A percentile compares a stretch with the other conserved stretches of the same genome.
These are phyloP conservation scores for Serendipita sp. DNA, from an alignment of 768 basidiomycete species.

Conservation along the genomic window DNA sequence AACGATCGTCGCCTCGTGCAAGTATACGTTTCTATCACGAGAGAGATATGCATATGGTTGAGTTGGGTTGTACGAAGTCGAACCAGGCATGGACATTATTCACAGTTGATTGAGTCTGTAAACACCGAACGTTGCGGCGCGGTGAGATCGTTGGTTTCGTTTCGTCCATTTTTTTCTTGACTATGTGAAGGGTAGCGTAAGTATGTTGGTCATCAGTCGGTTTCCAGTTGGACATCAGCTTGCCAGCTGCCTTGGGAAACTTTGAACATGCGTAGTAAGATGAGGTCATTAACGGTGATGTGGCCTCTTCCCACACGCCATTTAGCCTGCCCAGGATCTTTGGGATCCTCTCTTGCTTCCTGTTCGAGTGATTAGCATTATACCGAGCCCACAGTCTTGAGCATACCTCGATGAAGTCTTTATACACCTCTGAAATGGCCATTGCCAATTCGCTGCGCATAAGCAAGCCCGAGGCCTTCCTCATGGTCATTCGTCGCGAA, in stretches of 20 bases:
- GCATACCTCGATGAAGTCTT: slow-evolving; percentile 3
- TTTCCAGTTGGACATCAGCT: not conserved
- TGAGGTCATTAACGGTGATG: slow-evolving; percentile 1
- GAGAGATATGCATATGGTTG: not conserved
- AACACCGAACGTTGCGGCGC: not conserved
- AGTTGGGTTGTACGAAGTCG: not conserved
- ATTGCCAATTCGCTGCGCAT: slow-evolving; percentile 1
- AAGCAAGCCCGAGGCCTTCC: not conserved
- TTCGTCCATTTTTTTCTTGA: not conserved
- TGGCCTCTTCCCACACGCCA: slow-evolving; percentile 5
- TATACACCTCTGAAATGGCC: slow-evolving; percentile 5
- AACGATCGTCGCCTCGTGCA: slow-evolving; percentile 2
- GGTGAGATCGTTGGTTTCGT: not conserved
- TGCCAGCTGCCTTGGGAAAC: slow-evolving; percentile 3
- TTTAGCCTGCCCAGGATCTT: not conserved
- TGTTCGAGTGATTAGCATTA: not conserved
- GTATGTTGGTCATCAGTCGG: not conserved
- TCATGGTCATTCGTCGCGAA: slow-evolving; percentile 4
- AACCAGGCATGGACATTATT: not conserved
- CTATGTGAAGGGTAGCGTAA: not conserved
- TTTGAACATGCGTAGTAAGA: slow-evolving; percentile 4
- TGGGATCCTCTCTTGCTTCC: slow-evolving; percentile 1
- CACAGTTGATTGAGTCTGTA: not conserved
- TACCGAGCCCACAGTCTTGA: not conserved
- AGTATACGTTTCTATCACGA: not conserved